Base-by-base conservation (phyloP, 768 basidiomycete genomes). In the Kwoniella mangroviensis region DNA sequence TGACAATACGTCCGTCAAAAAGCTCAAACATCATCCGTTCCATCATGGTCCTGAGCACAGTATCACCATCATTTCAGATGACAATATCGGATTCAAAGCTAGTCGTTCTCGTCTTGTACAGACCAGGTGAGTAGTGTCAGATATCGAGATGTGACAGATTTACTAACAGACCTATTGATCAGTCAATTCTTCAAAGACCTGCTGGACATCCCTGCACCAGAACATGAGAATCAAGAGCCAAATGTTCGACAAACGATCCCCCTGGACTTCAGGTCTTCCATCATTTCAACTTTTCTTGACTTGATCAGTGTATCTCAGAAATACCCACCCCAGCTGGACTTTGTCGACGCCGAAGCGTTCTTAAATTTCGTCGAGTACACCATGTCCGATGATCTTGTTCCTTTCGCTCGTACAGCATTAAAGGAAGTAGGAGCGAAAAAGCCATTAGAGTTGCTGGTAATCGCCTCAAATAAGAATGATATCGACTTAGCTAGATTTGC, bases 101-200 rank as follows among this genome's bases (percentile, higher is more conserved):
- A 49, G 49, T 24, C 60, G 61, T 10, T 19, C 43, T 24, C 42
- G 49, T 9, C 61, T 63, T 12, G 12, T 52, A 12, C 13, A 63
- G n/a, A 40, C 61, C 26, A 63, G 61, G 61, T 63, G 15, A 26
- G 45, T 54, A 24, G 19, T 34, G 6, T 34, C 34, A 34, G 34
- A 34, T 34, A 34, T 34, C 58, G 13, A 11, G 22, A 11, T 21
- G 0, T 15, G 22, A 4, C 6, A 34, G 5, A 13, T 60, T 41
- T 10, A 22, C 21, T n/a, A 42, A n/a, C 26, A 42, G 9, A 19
- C 13, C 17, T 60, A 19, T 60, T 21, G 4, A 28, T 19, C 49
- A 63, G 61, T 61, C 40, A 42, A 21, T 63, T 51, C 61, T 63
- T 63, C 45, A 49, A 3, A 13, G 61, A 63, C 15, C 26, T 63